Base-by-base conservation (phyloP, 805 yeast genomes). In the Candida suzukii region DNA sequence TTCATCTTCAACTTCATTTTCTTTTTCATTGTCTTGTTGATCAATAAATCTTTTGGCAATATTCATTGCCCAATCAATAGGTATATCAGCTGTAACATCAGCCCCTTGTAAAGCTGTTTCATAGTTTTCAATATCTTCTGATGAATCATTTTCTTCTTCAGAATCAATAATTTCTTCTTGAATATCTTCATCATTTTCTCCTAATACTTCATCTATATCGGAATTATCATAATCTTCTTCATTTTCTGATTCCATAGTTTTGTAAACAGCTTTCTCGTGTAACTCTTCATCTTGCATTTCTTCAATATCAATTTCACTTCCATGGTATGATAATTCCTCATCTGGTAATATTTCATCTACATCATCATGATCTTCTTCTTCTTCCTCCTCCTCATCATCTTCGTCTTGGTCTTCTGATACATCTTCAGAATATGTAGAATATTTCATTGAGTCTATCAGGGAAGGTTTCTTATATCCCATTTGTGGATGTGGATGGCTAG, bases 1-100 rank as follows among this genome's bases (percentile, higher is more conserved):
- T 14, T n/a, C 33, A 10, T 14, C 30, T 13, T 13, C 30, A 10
- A 5, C 30, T n/a, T 17, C 20, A 17, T 30, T 17, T n/a, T 5
- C 9, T 11, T n/a, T 17, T 21, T 42, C 38, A n/a, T 41, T 42
- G n/a, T 38, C 42, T 20, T 19, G 24, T 18, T 31, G 21, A 19
- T 18, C 22, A 6, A 16, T 18, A 6, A 29, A n/a, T 14, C 19
- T 18, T 16, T 29, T 29, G 6, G 32, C 32, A 8, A 26, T 26
- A 13, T 26, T 26, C 14, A 12, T 26, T 11, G 29, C 14, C 29
- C 29, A 26, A 26, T 26, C 29, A 10, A 13, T n/a, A 12, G 29
- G 29, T 12, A 26, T 26, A 11, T 26, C 29, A 26, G 29, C 9
- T 11, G 29, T 10, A 12, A 13, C n/a, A 8, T 26, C 29, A 11